Evolutionary conservation across 1,284 basidiomycete genomes (phyloP), one percentile per base, ranked within the genome.

Genomic region (Lentinula novae-zelandiae): DNA sequence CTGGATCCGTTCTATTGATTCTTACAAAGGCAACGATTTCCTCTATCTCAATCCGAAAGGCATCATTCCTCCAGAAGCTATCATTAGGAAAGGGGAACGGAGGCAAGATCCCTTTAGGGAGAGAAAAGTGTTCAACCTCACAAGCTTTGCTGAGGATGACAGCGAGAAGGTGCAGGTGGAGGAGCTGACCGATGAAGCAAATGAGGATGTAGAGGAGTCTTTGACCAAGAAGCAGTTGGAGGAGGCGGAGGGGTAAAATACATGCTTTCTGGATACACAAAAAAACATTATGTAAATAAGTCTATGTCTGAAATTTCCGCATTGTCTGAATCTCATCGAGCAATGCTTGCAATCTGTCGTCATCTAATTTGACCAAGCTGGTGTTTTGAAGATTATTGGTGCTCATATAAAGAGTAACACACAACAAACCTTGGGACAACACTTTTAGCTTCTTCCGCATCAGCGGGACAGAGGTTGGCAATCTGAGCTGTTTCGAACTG

Each of bases 401-500:
- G 10, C 22, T 54, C 56, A 34, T 62, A 39, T 60, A 58, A 50
- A 56, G 12, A 39, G 15, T 4, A 44, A 63, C 54, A 56, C 60
- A 39, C 20, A 33, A 57, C 54, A 9, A 60, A 88, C 92, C 93
- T 96, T 4, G 95, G 94, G 57, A 97, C 82, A 58, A 95, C 82
- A 67, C 92, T 94, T 76, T 95, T 96, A 15, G 95, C 90, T 72
- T 96, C 95, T 65, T 96, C 95, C 3, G 92, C 84, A 64, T 89
- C 87, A 46, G 87, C 91, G 13, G 95, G 93, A 69, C 92, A 93
- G 60, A 97, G 73, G 69, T 96, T 96, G 22, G 93, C 93, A 51
- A 97, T 89, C 69, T 96, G 94, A 1, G 93, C 94, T 20, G 92
- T 92, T 77, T 97, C 95, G 68, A 96, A 96, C 67, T 92, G 92